Percentiles rank a stretch among this genome's conserved stretches.
phyloP scores from a whole-genome alignment of 2,329 filamentous ascomycete species.

The Penicillium sumatraense region DNA sequence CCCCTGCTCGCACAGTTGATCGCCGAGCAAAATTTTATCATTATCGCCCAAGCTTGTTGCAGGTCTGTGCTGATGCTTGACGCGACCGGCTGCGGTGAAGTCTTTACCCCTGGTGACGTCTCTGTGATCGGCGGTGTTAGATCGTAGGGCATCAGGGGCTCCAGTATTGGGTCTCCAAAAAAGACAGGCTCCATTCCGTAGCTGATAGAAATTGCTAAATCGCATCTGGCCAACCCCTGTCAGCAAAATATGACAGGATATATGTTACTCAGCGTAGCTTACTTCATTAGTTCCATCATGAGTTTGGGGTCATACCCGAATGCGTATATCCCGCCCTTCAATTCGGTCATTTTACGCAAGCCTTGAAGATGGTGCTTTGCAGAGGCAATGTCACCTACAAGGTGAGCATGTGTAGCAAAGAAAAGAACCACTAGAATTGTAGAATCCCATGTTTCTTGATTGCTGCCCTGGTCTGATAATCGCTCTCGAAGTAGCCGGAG shows the following conservation, averaged over 20 bases:
- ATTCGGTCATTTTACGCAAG: slow-evolving; percentile 41
- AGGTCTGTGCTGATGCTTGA: slow-evolving; percentile 1
- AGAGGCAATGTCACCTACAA: background rate
- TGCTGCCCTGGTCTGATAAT: background rate
- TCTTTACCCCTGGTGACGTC: background rate
- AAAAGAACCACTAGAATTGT: slow-evolving; percentile 5
- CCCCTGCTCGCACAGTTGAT: slow-evolving; percentile 20
- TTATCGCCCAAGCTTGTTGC: background rate
- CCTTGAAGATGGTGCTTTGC: slow-evolving; percentile 32
- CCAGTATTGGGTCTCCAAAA: background rate
- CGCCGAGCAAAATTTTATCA: slow-evolving; percentile 6
- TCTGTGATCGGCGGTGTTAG: background rate
- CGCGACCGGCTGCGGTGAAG: background rate
- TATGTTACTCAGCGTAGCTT: background rate
- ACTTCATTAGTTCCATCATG: slow-evolving; percentile 33
- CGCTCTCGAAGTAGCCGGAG: slow-evolving; percentile 4
- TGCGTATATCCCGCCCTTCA: slow-evolving; percentile 41
- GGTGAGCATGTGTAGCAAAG: slow-evolving; percentile 7
- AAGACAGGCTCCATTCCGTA: slow-evolving; percentile 1
- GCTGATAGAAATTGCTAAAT: slow-evolving; percentile 2
- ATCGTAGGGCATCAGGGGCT: slow-evolving; percentile 8
- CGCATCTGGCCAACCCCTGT: background rate
- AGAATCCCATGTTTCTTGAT: slow-evolving; percentile 6
- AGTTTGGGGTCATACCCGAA: slow-evolving; percentile 41
- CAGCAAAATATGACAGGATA: background rate